These are phyloP conservation scores for Aspergillus brunneoviolaceus DNA, from an alignment of 2,329 filamentous ascomycete genomes.

Conservation along the genomic window DNA sequence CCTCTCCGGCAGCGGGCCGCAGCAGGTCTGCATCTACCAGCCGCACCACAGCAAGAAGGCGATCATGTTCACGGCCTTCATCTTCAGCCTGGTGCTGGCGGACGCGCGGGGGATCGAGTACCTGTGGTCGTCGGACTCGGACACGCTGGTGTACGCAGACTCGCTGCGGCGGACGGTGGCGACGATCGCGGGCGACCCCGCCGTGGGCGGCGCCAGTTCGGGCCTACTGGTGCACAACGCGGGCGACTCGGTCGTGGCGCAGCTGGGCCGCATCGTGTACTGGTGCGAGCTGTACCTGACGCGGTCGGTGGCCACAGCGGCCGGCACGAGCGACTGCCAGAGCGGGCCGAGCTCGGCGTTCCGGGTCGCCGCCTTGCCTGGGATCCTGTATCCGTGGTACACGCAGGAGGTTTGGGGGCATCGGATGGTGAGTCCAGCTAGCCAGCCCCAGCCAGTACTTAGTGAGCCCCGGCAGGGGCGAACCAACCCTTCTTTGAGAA, in stretches of 20 bases:
- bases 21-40: conserved; percentile 33
- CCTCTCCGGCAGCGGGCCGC: conserved; percentile 12
- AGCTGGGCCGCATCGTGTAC: conserved; percentile 34
- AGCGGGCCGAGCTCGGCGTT: conserved; percentile 40
- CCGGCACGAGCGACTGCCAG: conserved; percentile 37
- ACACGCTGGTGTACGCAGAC: conserved; percentile 33
- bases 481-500: too few species aligned
- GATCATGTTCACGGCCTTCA: conserved; percentile 41
- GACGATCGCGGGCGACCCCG: conserved; percentile 32
- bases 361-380: conserved; percentile 30
- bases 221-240: conserved; percentile 37
- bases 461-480: too few species aligned
- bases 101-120: conserved; percentile 35
- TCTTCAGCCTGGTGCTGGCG: conserved; percentile 35
- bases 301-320: conserved; percentile 30
- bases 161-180: conserved; percentile 30
- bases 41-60: conserved; percentile 42
- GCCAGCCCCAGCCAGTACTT: too few species aligned
- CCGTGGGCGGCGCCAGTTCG: conserved; percentile 35
- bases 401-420: conserved; percentile 37
- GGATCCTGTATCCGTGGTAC: conserved; percentile 38
- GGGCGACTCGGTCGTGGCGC: conserved; percentile 29
- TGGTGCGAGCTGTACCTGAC: conserved; percentile 39
- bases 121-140: conserved; percentile 40
- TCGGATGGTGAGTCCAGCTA: conserved; percentile 24